Percentiles rank a stretch among this genome's conserved stretches.
Evolutionary conservation across 83 land plant species (phyloP).

Genomic region (Isoetes engelmannii): DNA sequence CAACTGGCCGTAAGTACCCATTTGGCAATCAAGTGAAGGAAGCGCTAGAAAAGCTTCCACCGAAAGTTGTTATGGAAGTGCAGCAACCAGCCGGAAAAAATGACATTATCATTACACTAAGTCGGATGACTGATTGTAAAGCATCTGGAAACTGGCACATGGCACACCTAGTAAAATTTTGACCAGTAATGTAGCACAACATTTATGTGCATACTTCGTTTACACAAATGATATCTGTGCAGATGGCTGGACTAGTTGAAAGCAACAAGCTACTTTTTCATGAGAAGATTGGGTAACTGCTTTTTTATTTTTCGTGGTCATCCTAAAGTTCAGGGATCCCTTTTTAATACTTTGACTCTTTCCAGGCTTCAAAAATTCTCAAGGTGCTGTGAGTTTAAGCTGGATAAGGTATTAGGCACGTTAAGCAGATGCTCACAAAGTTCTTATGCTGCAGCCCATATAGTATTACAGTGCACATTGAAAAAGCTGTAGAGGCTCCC

Average conservation of each 20-base stretch:
- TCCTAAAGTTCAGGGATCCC: neutral
- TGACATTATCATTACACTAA: too few species aligned
- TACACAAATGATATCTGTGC: neutral
- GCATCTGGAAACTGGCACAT: too few species aligned
- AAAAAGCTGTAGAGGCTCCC: neutral
- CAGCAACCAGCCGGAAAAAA: too few species aligned
- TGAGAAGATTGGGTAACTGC: neutral
- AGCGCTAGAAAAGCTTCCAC: constrained; percentile 59
- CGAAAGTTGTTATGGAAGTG: constrained; percentile 38
- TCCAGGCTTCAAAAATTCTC: neutral
- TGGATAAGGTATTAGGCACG: neutral
- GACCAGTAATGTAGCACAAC: too few species aligned
- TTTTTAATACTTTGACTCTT: neutral
- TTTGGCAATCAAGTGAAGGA: constrained; percentile 93
- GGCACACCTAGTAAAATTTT: too few species aligned
- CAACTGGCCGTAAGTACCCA: constrained; percentile 87
- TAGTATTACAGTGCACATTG: neutral
- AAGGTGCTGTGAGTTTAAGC: neutral
- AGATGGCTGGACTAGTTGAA: neutral
- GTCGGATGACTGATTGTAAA: too few species aligned
- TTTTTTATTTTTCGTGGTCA: neutral
- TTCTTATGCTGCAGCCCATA: neutral
- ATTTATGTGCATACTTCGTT: neutral
- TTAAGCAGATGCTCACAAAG: neutral
- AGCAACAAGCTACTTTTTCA: neutral